Conservation (phyloP, 2,329 filamentous ascomycete species). For the Cladophialophora carrionii region DNA sequence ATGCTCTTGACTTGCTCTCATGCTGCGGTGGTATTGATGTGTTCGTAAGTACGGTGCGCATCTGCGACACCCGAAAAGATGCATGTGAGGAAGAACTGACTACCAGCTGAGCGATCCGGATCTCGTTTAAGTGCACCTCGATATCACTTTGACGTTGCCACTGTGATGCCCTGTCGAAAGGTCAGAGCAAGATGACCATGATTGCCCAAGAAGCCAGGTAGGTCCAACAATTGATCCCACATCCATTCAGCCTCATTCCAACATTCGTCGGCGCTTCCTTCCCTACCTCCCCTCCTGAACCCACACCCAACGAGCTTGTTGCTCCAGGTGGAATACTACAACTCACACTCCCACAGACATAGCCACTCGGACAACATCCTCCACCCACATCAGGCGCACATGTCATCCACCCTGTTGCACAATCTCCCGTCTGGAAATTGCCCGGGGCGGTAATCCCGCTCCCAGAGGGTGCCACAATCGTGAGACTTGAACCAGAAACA, state of each 20-base stretch:
- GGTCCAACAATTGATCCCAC: background rate
- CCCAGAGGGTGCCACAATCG: conserved; percentile 66
- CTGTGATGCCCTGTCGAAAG: background rate
- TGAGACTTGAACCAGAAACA: conserved; percentile 65
- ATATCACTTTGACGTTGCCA: background rate
- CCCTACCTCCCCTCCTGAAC: conserved; percentile 50
- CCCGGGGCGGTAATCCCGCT: conserved; percentile 47
- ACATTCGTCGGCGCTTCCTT: conserved; percentile 42
- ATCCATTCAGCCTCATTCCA: background rate
- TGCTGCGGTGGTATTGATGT: background rate
- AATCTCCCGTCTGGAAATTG: conserved; percentile 52
- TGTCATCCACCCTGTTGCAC: conserved; percentile 77
- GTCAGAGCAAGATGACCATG: background rate
- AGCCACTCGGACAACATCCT: conserved; percentile 83
- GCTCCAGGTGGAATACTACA: conserved; percentile 51
- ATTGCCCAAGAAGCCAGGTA: background rate
- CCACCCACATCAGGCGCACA: conserved; percentile 69
- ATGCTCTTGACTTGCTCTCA: background rate
- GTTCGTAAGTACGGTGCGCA: background rate
- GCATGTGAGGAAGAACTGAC: background rate
- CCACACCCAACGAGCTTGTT: conserved; percentile 53
- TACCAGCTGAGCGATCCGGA: background rate
- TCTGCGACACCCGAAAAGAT: background rate
- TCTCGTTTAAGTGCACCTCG: background rate
- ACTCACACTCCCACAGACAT: conserved; percentile 70